Conservation (phyloP, 2,329 filamentous ascomycete genomes). For the Epichloe scottii region DNA sequence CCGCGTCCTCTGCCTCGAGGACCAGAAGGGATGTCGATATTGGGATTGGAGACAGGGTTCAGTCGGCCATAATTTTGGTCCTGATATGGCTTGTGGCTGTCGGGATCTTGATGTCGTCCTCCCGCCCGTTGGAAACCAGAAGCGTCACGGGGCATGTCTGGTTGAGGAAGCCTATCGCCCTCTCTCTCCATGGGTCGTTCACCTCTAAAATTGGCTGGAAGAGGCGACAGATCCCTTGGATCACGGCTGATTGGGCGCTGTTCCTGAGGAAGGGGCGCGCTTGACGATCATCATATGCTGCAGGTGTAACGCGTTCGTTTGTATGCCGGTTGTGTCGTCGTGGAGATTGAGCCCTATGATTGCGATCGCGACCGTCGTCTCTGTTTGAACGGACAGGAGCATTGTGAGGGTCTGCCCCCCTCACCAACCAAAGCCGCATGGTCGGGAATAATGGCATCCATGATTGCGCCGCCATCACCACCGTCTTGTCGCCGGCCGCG, state of each 20-base stretch:
- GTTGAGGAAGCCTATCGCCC: constrained; percentile 14
- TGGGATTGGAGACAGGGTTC: constrained; percentile 32
- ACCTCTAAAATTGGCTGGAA: constrained; percentile 16
- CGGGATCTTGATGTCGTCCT: constrained; percentile 29
- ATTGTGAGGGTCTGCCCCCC: constrained; percentile 16
- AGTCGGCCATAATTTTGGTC: constrained; percentile 53
- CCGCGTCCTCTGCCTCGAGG: constrained; percentile 39
- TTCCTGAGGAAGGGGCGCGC: constrained; percentile 27
- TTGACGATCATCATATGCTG: constrained; percentile 35
- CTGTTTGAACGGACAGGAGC: constrained; percentile 24
- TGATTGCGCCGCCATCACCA: constrained; percentile 12
- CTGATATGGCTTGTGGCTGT: constrained; percentile 38
- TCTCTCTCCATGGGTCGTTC: constrained; percentile 30
- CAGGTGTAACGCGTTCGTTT: constrained; percentile 18
- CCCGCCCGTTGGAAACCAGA: constrained; percentile 24
- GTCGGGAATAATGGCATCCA: constrained; percentile 34
- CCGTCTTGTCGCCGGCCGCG: constrained; percentile 16
- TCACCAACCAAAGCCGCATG: constrained; percentile 34
- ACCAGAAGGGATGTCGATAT: constrained; percentile 39
- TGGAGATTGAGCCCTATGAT: constrained; percentile 34
- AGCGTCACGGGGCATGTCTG: constrained; percentile 28
- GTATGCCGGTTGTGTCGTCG: constrained; percentile 25
- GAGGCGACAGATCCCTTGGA: constrained; percentile 20
- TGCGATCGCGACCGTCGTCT: constrained; percentile 33
- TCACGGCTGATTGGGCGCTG: constrained; percentile 19